Conservation (phyloP, 257 asterid species). For the Gardenia jasminoides region DNA sequence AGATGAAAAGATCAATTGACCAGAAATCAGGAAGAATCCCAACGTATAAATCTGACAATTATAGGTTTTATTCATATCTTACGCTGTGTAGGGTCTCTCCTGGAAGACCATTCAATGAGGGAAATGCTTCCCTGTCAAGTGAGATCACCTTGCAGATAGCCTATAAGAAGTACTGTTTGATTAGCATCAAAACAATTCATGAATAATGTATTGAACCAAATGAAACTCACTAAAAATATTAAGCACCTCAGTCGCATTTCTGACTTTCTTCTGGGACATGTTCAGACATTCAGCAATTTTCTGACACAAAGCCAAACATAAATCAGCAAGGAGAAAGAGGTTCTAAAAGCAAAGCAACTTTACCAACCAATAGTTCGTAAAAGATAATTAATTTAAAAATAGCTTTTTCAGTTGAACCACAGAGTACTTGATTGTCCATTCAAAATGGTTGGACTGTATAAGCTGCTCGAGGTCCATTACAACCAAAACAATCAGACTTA, state of each 20-base stretch:
- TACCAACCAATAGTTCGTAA: neutral
- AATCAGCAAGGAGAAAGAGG: conserved; percentile 8
- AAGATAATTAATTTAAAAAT: neutral
- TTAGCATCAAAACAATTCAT: conserved; percentile 6
- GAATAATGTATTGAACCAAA: conserved; percentile 13
- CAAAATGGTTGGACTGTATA: neutral
- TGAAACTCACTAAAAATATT: conserved; percentile 4
- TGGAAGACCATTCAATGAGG: conserved; percentile 83
- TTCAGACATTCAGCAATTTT: conserved; percentile 81
- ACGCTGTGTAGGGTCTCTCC: conserved; percentile 89
- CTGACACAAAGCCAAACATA: conserved; percentile 40
- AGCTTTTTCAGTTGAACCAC: neutral
- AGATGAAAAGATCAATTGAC: neutral
- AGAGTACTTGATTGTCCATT: neutral
- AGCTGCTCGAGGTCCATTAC: conserved; percentile 4
- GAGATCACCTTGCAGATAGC: conserved; percentile 85
- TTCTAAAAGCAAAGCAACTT: neutral
- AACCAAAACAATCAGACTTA: conserved; percentile 28
- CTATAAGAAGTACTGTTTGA: conserved; percentile 37
- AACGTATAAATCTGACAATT: neutral
- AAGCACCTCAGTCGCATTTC: conserved; percentile 94
- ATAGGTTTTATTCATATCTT: conserved; percentile 25
- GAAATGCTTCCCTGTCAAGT: conserved; percentile 87
- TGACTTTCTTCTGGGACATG: conserved; percentile 86
- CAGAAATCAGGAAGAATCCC: too few relatives aligned